Percentiles rank a stretch among this genome's conserved stretches.
Conservation (phyloP, 1,139 yeast genomes). For the Candida labiduridarum region DNA sequence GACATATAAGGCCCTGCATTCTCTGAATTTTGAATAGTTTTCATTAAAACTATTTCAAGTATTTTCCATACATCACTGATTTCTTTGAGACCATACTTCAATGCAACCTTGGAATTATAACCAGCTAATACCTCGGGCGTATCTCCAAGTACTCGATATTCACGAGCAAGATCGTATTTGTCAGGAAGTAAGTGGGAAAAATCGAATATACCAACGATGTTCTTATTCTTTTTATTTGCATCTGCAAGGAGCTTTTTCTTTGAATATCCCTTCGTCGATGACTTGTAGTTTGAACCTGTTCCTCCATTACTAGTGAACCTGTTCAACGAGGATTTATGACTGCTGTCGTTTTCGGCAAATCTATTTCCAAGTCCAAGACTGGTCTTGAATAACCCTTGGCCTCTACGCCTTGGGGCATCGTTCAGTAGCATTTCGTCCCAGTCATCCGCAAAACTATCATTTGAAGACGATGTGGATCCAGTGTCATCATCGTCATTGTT, state of each 20-base stretch:
- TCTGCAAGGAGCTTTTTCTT: conserved; percentile 16
- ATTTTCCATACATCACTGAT: conserved; percentile 80
- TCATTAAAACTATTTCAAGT: conserved; percentile 47
- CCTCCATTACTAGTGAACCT: conserved; percentile 32
- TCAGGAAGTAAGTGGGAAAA: conserved; percentile 75
- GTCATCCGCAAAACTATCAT: conserved; percentile 53
- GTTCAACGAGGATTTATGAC: conserved; percentile 24
- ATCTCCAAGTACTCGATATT: conserved; percentile 71
- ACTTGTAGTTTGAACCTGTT: conserved; percentile 30
- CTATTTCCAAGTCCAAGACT: conserved; percentile 44
- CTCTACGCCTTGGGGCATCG: conserved; percentile 46
- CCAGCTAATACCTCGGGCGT: conserved; percentile 65
- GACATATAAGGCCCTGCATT: background rate
- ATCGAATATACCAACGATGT: conserved; percentile 65
- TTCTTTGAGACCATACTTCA: conserved; percentile 59
- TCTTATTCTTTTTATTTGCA: conserved; percentile 35
- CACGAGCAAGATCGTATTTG: conserved; percentile 73
- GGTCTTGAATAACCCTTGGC: conserved; percentile 48
- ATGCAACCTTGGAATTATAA: conserved; percentile 75
- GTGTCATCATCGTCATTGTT: conserved; percentile 21
- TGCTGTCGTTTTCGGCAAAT: conserved; percentile 21
- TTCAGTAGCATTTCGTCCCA: conserved; percentile 52
- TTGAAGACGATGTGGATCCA: conserved; percentile 29
- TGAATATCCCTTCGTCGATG: conserved; percentile 22
- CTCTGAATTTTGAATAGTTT: conserved; percentile 13